These are phyloP conservation scores for Singerocomus rubriflavus DNA, from an alignment of 1,284 basidiomycete genomes.

Conservation along the genomic window DNA sequence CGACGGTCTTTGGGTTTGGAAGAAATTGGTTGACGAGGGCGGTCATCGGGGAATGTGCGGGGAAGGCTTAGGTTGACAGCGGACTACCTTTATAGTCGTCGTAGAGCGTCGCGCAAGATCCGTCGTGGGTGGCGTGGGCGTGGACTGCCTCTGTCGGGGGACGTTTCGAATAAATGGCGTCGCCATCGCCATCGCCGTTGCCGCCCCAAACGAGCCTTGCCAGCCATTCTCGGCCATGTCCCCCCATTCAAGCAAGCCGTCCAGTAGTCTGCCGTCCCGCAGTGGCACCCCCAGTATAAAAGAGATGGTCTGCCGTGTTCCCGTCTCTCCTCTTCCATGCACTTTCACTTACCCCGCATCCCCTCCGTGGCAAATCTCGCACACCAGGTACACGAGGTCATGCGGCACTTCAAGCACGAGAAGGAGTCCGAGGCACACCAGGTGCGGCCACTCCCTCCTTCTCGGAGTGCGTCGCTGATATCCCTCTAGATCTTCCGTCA, in stretches of 20 bases:
- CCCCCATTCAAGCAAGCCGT: conserved; percentile 26
- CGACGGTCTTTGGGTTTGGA: conserved; percentile 58
- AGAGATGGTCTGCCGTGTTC: conserved; percentile 33
- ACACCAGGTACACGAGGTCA: conserved; percentile 53
- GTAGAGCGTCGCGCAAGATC: background rate
- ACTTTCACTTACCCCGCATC: conserved; percentile 31
- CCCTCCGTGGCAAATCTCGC: conserved; percentile 18
- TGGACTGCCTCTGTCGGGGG: conserved; percentile 2
- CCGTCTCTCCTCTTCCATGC: conserved; percentile 20
- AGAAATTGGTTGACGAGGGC: conserved; percentile 49
- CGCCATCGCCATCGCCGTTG: conserved; percentile 3
- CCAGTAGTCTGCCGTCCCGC: conserved; percentile 32
- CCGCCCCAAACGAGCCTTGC: conserved; percentile 11
- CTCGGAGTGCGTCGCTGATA: background rate
- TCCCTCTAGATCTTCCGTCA: conserved; percentile 62
- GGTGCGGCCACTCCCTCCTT: conserved; percentile 36
- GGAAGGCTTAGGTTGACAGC: no score
- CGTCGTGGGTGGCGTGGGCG: no score
- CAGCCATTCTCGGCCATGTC: conserved; percentile 19
- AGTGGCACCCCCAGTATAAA: conserved; percentile 39
- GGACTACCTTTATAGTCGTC: conserved; percentile 8
- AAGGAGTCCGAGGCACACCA: conserved; percentile 83
- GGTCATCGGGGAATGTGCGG: no score
- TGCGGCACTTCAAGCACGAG: conserved; percentile 63
- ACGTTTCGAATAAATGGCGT: conserved; percentile 23